These are phyloP conservation scores for Monoraphidium neglectum DNA, from an alignment of 139 green algal genomes.

Conservation along the genomic window DNA sequence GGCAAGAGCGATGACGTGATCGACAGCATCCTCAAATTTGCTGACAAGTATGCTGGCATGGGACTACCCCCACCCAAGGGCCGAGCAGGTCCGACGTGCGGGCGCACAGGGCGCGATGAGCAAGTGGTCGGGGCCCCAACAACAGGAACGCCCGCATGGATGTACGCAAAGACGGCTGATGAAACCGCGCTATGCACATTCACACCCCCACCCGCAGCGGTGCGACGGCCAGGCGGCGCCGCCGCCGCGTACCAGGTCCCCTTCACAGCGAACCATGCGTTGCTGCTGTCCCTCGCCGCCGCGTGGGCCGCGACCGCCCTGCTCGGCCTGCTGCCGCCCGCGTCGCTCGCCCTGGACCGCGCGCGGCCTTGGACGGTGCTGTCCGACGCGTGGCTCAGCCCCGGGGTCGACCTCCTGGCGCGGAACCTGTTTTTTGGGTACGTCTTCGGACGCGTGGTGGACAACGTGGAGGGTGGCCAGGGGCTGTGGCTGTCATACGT, in stretches of 20 bases:
- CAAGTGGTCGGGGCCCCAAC: no score
- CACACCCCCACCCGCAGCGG: no score
- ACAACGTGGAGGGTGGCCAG: slow-evolving; percentile 19
- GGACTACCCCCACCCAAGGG: no score
- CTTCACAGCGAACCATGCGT: neutral
- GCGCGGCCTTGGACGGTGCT: neutral
- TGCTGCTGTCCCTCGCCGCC: slow-evolving; percentile 2
- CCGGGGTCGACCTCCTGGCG: neutral
- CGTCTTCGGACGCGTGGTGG: slow-evolving; percentile 28
- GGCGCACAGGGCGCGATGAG: no score
- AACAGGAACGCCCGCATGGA: no score
- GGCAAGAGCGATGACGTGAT: no score
- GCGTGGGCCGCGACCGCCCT: neutral
- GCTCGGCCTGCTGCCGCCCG: neutral
- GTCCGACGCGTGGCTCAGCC: neutral
- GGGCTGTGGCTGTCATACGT: slow-evolving; percentile 23
- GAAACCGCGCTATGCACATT: no score
- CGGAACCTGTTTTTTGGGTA: slow-evolving; percentile 34
- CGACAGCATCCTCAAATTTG: no score
- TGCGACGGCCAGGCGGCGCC: no score
- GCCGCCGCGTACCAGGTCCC: neutral
- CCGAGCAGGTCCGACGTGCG: no score
- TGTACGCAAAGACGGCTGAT: no score
- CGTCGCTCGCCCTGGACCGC: neutral
- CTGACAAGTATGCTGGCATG: no score